phyloP scores from a whole-genome alignment of 163 green algal genomes.

The Coccomyxa subellipsoidea region DNA sequence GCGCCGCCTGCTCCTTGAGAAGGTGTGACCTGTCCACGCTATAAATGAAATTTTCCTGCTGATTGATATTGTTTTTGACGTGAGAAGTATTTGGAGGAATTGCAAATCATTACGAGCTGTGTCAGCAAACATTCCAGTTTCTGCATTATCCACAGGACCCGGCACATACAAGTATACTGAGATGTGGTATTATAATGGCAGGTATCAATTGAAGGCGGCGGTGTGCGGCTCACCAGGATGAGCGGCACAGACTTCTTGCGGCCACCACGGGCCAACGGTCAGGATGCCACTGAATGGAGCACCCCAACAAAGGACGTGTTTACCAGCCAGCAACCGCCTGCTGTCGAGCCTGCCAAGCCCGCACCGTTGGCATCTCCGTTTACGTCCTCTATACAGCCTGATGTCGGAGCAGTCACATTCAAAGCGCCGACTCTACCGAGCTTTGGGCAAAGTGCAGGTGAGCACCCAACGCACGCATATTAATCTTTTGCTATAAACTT shows the following conservation, averaged over 20 bases:
- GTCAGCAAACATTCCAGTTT: no score
- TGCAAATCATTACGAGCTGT: no score
- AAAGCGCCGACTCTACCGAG: neutral
- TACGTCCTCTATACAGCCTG: no score
- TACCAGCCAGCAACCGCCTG: neutral
- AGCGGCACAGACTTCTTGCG: neutral
- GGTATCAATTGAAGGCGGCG: neutral
- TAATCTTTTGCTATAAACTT: neutral
- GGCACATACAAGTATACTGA: no score
- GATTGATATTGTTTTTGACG: no score
- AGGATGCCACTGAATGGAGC: neutral
- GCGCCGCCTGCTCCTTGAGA: neutral
- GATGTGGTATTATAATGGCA: no score
- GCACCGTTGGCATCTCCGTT: neutral
- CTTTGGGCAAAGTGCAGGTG: neutral
- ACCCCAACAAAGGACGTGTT: neutral
- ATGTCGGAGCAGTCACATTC: no score
- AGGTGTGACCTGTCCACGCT: no score
- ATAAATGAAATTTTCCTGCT: no score
- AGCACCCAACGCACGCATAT: neutral
- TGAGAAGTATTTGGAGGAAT: no score
- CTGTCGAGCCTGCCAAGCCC: neutral
- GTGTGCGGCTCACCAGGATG: neutral
- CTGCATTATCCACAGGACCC: no score
- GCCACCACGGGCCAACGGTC: neutral